Evolutionary conservation across 768 basidiomycete species (phyloP), one percentile per base, ranked within the genome.

Genomic region (Mycena leptocephala): DNA sequence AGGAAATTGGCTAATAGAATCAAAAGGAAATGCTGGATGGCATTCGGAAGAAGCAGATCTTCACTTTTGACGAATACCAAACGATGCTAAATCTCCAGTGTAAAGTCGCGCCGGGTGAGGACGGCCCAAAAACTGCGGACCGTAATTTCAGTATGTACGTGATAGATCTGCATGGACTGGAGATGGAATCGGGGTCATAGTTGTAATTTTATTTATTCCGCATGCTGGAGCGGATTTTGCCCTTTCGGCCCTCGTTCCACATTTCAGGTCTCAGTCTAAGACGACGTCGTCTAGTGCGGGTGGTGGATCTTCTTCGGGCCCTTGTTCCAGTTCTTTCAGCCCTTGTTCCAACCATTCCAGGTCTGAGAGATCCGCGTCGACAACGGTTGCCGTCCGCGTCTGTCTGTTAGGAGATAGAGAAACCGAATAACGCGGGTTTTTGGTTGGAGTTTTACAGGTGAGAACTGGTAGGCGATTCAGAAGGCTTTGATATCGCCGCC

Each of bases 11-110:
- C 32, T 65, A n/a, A 51, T 30, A 14, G 32, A n/a, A n/a, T 9
- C 33, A 33, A 32, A 72, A 98, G 97, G 91, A 91, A 65, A 92
- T 99, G 90, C 87, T 99, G 62, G 93, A 95, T 33, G 85, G 89
- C 14, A 92, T 96, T 68, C 92, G 93, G 32, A 78, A 87, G 61
- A 88, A 89, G 76, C 92, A 91, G 76, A 84, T 84, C 46, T 99
- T 96, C 86, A 91, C 89, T 5, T 98, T 98, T 78, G 97, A 98
- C 78, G 96, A 99, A 81, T 99, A 98, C 84, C 95, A 97, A 83
- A 90, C 92, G 10, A 97, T 99, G 89, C 89, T 99, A 61, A 94
- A 93, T 79, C 89, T 99, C 43, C 96, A 96, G 79, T 98, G 97
- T 81, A 95, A 95, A 20, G 92, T 97, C 41, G 92, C 83, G n/a